phyloP scores from a whole-genome alignment of 192 early-diverging fungal genomes.

The Podila verticillata region DNA sequence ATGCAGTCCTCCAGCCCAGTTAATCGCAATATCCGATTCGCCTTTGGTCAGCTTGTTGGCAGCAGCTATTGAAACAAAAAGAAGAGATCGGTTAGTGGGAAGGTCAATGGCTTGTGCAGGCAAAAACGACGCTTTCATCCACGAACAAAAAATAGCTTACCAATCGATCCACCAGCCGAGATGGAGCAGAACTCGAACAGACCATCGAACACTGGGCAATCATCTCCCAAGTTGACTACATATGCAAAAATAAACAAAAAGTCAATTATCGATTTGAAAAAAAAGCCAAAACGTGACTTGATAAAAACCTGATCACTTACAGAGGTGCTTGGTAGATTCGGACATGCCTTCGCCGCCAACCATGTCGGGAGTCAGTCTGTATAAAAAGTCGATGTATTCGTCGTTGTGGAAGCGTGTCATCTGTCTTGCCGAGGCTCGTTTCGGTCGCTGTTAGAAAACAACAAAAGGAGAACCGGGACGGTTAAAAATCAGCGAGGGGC shows the following conservation, averaged over 20 bases:
- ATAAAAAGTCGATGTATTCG: constrained; percentile 91
- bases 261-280: background rate
- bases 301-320: constrained; percentile 3
- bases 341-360: constrained; percentile 63
- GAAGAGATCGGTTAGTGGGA: background rate
- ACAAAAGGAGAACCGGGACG: background rate
- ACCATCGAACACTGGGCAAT: constrained; percentile 97
- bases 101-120: background rate
- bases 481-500: background rate
- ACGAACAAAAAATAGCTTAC: constrained; percentile 38
- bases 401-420: constrained; percentile 96
- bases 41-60: constrained; percentile 71
- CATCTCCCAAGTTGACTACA: constrained; percentile 84
- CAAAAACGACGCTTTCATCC: background rate
- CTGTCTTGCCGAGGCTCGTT: constrained; percentile 80
- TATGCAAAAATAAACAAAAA: constrained; percentile 9
- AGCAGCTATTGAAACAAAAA: constrained; percentile 53
- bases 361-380: constrained; percentile 79
- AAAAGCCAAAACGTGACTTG: no score
- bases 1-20: constrained; percentile 93
- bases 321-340: constrained; percentile 68
- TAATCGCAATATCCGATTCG: constrained; percentile 76
- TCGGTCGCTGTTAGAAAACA: constrained; percentile 58
- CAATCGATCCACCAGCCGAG: constrained; percentile 93
- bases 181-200: constrained; percentile 95